Conservation (phyloP, 2,329 filamentous ascomycete genomes). For the Penicillium fuscoglaucum region DNA sequence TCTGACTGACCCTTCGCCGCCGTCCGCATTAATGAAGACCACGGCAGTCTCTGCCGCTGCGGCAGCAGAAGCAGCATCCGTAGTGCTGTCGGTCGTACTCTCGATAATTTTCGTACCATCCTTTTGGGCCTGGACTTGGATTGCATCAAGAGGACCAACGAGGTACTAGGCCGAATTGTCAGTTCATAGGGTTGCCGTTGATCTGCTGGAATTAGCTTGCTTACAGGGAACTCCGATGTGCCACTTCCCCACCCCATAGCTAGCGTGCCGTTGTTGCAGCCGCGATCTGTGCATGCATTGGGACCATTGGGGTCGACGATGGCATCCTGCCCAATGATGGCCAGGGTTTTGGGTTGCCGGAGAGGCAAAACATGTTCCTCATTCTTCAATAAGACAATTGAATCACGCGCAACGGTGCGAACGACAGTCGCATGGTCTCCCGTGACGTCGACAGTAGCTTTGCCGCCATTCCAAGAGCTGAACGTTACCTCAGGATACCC, state of each 20-base stretch:
- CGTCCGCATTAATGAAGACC: constrained; percentile 52
- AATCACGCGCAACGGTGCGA: constrained; percentile 47
- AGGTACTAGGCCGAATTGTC: constrained; percentile 36
- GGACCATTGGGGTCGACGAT: constrained; percentile 48
- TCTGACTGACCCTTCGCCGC: constrained; percentile 45
- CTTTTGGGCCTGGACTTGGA: constrained; percentile 38
- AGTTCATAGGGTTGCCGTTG: background rate
- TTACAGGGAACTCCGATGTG: constrained; percentile 64
- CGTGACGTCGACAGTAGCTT: constrained; percentile 39
- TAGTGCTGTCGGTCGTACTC: constrained; percentile 41
- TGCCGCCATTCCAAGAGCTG: constrained; percentile 46
- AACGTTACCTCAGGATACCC: constrained; percentile 47
- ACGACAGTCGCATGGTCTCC: constrained; percentile 43
- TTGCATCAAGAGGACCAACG: constrained; percentile 46
- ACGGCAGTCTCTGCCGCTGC: constrained; percentile 44
- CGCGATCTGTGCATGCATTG: constrained; percentile 60
- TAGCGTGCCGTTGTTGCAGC: constrained; percentile 66
- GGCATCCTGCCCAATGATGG: constrained; percentile 54
- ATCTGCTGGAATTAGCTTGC: background rate
- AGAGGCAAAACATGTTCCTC: constrained; percentile 45
- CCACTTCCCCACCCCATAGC: constrained; percentile 77
- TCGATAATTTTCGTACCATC: constrained; percentile 46
- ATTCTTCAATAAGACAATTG: constrained; percentile 52
- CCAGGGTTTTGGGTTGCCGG: constrained; percentile 48
- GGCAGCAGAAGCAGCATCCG: constrained; percentile 40